Percentiles rank a stretch among this genome's conserved stretches.
Evolutionary conservation across 192 early-diverging fungal genomes (phyloP).

Genomic region (Geranomyces variabilis): DNA sequence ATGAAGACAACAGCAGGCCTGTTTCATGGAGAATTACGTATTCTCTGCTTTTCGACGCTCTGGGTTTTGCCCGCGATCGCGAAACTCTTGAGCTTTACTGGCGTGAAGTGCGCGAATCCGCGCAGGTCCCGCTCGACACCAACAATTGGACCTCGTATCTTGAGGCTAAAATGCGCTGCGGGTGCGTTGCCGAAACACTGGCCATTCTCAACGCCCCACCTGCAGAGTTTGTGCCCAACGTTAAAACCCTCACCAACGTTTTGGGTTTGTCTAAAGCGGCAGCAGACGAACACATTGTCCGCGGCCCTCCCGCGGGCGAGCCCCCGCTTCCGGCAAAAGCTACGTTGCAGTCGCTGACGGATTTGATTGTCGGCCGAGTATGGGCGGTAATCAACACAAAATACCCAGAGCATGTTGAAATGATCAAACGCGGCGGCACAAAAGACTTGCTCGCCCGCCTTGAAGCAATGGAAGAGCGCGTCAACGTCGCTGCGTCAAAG

Average conservation of each 20-base stretch:
- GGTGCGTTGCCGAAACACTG: neutral
- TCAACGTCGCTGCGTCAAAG: too few species aligned
- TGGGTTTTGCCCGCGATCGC: neutral
- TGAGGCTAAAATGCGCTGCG: constrained; percentile 23
- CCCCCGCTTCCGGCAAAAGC: too few species aligned
- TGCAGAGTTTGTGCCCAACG: neutral
- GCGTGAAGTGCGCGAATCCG: neutral
- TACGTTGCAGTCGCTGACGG: too few species aligned
- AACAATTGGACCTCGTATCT: constrained; percentile 28
- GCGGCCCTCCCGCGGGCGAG: too few species aligned
- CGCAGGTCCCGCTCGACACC: constrained; percentile 4
- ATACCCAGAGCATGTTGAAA: too few species aligned
- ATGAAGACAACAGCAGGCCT: too few species aligned
- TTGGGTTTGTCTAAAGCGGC: neutral
- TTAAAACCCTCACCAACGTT: neutral
- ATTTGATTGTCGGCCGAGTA: too few species aligned
- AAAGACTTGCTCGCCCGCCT: too few species aligned
- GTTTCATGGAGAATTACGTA: neutral
- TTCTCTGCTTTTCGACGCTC: constrained; percentile 17
- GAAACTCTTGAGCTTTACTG: neutral
- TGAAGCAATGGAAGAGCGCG: too few species aligned
- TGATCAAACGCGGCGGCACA: too few species aligned
- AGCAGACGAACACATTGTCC: too few species aligned
- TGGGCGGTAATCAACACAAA: too few species aligned
- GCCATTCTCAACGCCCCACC: neutral